Percentiles rank a stretch among this genome's conserved stretches.
These are phyloP conservation scores for Kwoniella shandongensis DNA, from an alignment of 768 basidiomycete genomes.

Conservation along the genomic window DNA sequence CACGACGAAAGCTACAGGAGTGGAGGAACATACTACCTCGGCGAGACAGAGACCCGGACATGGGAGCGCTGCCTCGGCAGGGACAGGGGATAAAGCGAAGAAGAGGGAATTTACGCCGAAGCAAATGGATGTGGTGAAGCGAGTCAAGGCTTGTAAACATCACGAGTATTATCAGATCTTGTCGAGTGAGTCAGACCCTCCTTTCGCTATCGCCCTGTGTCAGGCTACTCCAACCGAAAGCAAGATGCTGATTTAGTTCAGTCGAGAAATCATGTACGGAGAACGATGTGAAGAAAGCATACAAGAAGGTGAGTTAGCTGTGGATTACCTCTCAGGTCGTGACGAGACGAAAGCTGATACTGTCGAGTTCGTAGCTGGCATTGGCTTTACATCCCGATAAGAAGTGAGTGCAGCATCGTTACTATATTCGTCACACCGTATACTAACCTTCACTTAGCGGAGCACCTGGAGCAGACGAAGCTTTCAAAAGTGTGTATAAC, in stretches of 20 bases:
- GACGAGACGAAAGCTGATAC: no score
- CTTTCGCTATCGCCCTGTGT: neutral
- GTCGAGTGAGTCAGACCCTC: slow-evolving; percentile 51
- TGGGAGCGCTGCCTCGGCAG: slow-evolving; percentile 52
- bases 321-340: neutral
- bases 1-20: slow-evolving; percentile 55
- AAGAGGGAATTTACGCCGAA: slow-evolving; percentile 86
- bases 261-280: slow-evolving; percentile 51
- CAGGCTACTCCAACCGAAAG: no score
- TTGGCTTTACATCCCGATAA: slow-evolving; percentile 60
- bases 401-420: slow-evolving; percentile 32
- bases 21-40: slow-evolving; percentile 55
- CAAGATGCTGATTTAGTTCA: slow-evolving; percentile 24
- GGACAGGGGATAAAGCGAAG: slow-evolving; percentile 44
- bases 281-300: slow-evolving; percentile 70
- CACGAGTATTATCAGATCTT: slow-evolving; percentile 94
- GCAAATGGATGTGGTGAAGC: slow-evolving; percentile 76
- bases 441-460: slow-evolving; percentile 63
- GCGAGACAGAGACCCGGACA: slow-evolving; percentile 58
- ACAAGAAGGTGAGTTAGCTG: slow-evolving; percentile 72
- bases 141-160: slow-evolving; percentile 79
- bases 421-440: neutral
- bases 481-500: slow-evolving; percentile 79
- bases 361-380: slow-evolving; percentile 63
- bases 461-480: slow-evolving; percentile 96